Evolutionary conservation across 140 eudicot species (phyloP).

Genomic region (Senecio squalidus): DNA sequence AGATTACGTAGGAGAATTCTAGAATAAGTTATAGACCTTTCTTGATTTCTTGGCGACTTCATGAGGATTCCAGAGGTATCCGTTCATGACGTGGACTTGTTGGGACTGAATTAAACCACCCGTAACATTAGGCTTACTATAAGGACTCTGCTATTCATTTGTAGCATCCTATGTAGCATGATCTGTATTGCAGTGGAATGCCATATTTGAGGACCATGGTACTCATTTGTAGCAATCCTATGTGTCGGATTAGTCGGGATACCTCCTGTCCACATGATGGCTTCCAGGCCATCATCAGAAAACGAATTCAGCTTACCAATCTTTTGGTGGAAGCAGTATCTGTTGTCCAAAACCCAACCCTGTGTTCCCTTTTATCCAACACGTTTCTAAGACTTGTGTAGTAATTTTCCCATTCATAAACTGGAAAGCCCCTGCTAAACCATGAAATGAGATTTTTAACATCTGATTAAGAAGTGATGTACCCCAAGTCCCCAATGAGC

Average conservation of each 20-base stretch:
- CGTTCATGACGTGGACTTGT: no score
- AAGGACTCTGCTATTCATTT: no score
- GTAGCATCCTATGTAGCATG: not conserved
- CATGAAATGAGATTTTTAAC: slow-evolving; percentile 13
- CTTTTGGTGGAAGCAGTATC: slow-evolving; percentile 15
- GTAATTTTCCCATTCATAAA: not conserved
- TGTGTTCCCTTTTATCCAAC: not conserved
- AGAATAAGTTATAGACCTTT: no score
- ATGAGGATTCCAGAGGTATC: no score
- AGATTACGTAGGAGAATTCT: no score
- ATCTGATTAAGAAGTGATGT: slow-evolving; percentile 22
- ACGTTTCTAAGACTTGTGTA: not conserved
- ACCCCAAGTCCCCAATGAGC: slow-evolving; percentile 11
- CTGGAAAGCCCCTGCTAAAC: slow-evolving; percentile 29
- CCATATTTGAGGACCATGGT: slow-evolving; percentile 9
- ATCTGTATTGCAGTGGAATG: not conserved
- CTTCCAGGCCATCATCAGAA: slow-evolving; percentile 3
- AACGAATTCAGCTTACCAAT: not conserved
- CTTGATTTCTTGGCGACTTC: no score
- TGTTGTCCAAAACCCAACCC: slow-evolving; percentile 15
- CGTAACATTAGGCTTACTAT: no score
- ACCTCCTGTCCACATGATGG: slow-evolving; percentile 30
- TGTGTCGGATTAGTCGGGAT: not conserved
- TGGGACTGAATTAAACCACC: no score
- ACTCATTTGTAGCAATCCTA: slow-evolving; percentile 15